Conservation (phyloP, 176 grass and related monocot species). For the Ananas comosus region DNA sequence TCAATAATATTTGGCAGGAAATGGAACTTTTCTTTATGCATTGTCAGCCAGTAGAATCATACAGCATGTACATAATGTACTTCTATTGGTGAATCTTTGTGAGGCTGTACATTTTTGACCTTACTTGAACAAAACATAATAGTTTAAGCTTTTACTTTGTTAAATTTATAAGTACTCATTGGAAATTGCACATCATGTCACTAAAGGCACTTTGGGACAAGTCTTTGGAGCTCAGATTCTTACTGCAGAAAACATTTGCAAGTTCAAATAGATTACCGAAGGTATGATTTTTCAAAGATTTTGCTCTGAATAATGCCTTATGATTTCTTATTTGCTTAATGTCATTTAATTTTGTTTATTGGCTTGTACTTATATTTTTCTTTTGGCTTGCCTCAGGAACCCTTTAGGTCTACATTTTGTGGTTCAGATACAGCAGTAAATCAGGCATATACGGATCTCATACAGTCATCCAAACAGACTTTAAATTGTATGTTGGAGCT, state of each 20-base stretch:
- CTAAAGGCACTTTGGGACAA: conserved; percentile 75
- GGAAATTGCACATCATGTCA: background rate
- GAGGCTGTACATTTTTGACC: too few relatives aligned
- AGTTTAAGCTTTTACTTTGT: background rate
- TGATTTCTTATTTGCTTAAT: background rate
- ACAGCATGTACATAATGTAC: too few relatives aligned
- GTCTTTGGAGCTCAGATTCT: conserved; percentile 73
- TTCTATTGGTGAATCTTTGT: too few relatives aligned
- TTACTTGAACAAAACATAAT: too few relatives aligned
- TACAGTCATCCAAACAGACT: conserved; percentile 50
- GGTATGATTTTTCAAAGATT: conserved; percentile 23
- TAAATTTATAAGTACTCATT: background rate
- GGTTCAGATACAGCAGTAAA: conserved; percentile 39
- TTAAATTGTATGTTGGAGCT: conserved; percentile 60
- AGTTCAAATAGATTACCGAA: conserved; percentile 81
- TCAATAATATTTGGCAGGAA: too few relatives aligned
- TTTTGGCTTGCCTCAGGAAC: conserved; percentile 33
- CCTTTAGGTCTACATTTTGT: conserved; percentile 54
- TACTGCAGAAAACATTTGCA: conserved; percentile 78
- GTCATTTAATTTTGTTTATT: background rate
- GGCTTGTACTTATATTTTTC: background rate
- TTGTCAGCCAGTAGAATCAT: too few relatives aligned
- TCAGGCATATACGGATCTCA: conserved; percentile 55
- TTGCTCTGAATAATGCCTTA: too few relatives aligned
- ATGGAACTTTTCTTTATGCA: too few relatives aligned